A percentile compares a stretch with the other conserved stretches of the same genome.
Conservation (phyloP, 176 grass and related monocot species). For the Poa annua region DNA sequence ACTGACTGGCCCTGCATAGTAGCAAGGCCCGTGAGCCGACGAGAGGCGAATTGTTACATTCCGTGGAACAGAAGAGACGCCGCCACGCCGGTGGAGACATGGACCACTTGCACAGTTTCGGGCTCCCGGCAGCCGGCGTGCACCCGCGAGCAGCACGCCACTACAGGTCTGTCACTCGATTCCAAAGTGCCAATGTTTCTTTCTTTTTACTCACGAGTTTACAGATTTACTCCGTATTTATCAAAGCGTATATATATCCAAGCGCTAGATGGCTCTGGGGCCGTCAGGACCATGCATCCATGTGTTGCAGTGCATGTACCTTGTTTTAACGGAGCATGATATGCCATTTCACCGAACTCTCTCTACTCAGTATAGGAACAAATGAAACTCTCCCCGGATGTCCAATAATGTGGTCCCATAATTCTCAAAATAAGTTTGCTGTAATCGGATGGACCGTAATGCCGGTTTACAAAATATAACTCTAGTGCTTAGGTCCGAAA, state of each 20-base stretch:
- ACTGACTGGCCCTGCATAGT: not conserved
- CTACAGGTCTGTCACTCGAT: not conserved
- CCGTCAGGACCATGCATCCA: not conserved
- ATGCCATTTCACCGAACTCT: not conserved
- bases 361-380: not conserved
- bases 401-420: not conserved
- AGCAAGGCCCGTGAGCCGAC: not conserved
- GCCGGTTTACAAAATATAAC: too few relatives aligned
- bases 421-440: not conserved
- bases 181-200: not conserved
- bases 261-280: not conserved
- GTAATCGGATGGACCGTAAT: not conserved
- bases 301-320: constrained; percentile 2
- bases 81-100: not conserved
- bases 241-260: not conserved
- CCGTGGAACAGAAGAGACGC: constrained; percentile 6
- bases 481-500: too few relatives aligned
- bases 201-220: not conserved
- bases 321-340: not conserved
- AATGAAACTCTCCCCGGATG: not conserved
- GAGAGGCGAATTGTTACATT: not conserved
- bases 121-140: not conserved
- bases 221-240: not conserved
- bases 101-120: not conserved
- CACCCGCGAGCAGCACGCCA: not conserved